Evolutionary conservation across 116 monocot genomes (phyloP), one percentile per base, ranked within the genome.

Genomic region (Zostera marina): DNA sequence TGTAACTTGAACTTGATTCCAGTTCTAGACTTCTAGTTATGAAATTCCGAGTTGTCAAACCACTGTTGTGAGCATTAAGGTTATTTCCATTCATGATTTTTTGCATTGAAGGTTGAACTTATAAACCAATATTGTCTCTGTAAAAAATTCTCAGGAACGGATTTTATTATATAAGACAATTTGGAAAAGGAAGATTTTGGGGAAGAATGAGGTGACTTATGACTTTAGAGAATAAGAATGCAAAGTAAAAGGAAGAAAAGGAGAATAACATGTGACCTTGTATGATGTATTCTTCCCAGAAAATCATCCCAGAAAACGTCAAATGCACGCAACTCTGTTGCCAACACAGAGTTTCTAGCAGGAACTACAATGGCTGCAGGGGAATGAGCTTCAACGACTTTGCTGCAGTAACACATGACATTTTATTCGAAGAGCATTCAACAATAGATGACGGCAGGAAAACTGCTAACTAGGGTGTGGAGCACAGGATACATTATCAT

Each of bases 251-350:
- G 47, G 14, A 13, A 47, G 1, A 14, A 47, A 47, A 15, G 17
- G 11, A 47, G 17, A 17, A 47, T 47, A 47, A n/a, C 47, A 47
- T 48, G 16, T 73, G 67, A 98, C 96, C 74, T 79, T 52, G 63
- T 58, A 76, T 45, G 19, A 40, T 74, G 62, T 6, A 69, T 74
- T 74, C 68, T 77, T 70, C 62, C 77, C 53, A 90, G 63, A 69
- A 98, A 98, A 58, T 79, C 78, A 72, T 72, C 69, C 90, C 89
- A 98, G 54, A 78, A 83, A 39, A 85, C 56, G 70, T 98, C 96
- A 66, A 47, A 68, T 67, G 39, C 43, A 62, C 96, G 96, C 51
- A 89, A 45, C 15, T 76, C 65, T 19, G 26, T 63, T 15, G 19
- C 52, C 42, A 61, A 49, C 44, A 56, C 69, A 41, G 76, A 66